Base-by-base conservation (phyloP, 768 basidiomycete species). In the Cystofilobasidium ferigula region DNA sequence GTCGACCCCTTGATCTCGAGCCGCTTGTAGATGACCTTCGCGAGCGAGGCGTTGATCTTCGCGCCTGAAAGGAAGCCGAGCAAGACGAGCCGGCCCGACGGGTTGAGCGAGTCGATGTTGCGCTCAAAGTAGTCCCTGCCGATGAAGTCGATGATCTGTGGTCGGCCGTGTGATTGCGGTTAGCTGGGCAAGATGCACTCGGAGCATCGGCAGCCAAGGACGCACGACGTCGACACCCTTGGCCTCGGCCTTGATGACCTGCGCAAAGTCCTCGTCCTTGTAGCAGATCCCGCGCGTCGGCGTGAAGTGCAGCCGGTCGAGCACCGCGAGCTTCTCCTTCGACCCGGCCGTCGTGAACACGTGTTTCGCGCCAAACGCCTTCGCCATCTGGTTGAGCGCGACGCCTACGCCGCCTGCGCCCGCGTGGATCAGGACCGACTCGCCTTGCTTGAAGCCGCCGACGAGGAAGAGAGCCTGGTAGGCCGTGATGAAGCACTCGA, bases 1-100 rank as follows among this genome's bases (percentile, higher is more conserved):
- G 90, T 94, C 26, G 89, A 88, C 26, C 92, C 91, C 75, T 90
- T 85, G 59, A 97, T 86, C 28, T 85, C 84, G 58, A 95, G 82
- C 22, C 91, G 84, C 77, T 93, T 97, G 75, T 79, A 84, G 65
- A 94, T 78, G 62, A 95, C 82, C 12, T 84, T 85, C 6, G 71
- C 71, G 57, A 95, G 77, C 73, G 72, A 70, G 3, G 57, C 45
- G 36, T 68, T 54, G 59, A 70, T 57, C 34, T 69, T 71, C 32
- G 70, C 61, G 14, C 74, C 74, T 43, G 76, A 77, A 65, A 77
- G 67, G 68, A 74, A 69, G 34, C 73, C 76, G 53, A 77, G 72
- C 68, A 73, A 71, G 59, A 76, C 56, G 60, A 77, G 61, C 18
- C 71, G 74, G 14, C 76, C 76, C 61, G n/a, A 88, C 43, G 82